Conservation (phyloP, 768 basidiomycete genomes). For the Inosperma sp. region DNA sequence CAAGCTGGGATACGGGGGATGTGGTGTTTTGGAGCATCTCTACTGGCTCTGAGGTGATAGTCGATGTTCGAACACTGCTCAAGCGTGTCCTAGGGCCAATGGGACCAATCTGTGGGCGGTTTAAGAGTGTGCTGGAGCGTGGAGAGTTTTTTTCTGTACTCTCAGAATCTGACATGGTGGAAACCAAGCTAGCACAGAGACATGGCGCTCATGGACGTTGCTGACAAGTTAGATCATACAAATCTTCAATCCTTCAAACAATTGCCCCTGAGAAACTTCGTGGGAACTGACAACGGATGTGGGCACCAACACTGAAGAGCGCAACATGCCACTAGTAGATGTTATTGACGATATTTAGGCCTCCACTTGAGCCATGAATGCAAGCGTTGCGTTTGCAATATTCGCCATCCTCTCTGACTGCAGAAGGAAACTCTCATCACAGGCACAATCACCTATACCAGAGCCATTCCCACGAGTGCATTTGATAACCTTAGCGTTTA, state of each 20-base stretch:
- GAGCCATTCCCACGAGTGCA: too few relatives aligned
- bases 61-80: constrained; percentile 2
- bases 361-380: too few relatives aligned
- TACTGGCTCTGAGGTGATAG: background rate
- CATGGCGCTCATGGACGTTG: background rate
- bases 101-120: constrained; percentile 9
- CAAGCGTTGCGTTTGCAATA: too few relatives aligned
- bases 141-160: constrained; percentile 2
- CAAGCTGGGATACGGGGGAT: background rate
- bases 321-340: too few relatives aligned
- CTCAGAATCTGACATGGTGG: constrained; percentile 7
- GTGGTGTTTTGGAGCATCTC: background rate
- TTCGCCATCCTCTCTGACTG: too few relatives aligned
- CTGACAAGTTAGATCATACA: background rate
- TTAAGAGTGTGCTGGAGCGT: constrained; percentile 7
- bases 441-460: too few relatives aligned
- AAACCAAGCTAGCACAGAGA: background rate
- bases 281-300: background rate
- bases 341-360: too few relatives aligned
- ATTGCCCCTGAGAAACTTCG: too few relatives aligned
- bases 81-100: constrained; percentile 11
- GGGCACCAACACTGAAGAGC: too few relatives aligned
- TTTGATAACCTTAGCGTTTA: too few relatives aligned
- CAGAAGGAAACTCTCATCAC: too few relatives aligned
- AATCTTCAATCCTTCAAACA: background rate